Percentiles rank a stretch among this genome's conserved stretches.
These are phyloP conservation scores for Raffaelea albimanens DNA, from an alignment of 2,329 filamentous ascomycete species.

Conservation along the genomic window DNA sequence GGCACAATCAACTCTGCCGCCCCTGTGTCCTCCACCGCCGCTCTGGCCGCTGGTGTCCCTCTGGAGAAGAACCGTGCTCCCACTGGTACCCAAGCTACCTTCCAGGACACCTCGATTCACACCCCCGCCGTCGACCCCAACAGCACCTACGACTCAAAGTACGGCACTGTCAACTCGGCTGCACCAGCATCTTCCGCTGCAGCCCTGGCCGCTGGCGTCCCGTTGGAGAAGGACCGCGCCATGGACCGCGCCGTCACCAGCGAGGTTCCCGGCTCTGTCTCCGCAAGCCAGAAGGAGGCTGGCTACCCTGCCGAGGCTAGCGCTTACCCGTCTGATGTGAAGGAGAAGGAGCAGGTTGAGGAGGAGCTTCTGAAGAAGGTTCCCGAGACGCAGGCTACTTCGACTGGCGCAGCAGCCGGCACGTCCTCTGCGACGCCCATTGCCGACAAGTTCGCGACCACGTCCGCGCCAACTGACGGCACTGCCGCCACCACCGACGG, in stretches of 20 bases:
- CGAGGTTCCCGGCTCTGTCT: slow-evolving; percentile 48
- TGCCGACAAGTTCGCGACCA: no score
- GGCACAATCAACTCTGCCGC: slow-evolving; percentile 43
- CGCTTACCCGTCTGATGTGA: slow-evolving; percentile 53
- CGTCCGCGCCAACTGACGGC: slow-evolving; percentile 40
- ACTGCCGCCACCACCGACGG: slow-evolving; percentile 23
- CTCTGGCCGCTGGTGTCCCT: slow-evolving; percentile 58
- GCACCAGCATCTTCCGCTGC: slow-evolving; percentile 55
- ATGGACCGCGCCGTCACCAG: not conserved
- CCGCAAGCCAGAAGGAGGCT: slow-evolving; percentile 62
- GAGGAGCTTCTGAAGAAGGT: slow-evolving; percentile 61
- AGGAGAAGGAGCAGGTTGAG: slow-evolving; percentile 63
- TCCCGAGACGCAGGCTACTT: slow-evolving; percentile 46
- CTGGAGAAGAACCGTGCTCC: slow-evolving; percentile 32
- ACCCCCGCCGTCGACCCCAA: slow-evolving; percentile 60
- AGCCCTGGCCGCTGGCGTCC: slow-evolving; percentile 57
- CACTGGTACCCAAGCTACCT: no score
- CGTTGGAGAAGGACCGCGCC: slow-evolving; percentile 32
- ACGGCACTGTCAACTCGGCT: slow-evolving; percentile 41
- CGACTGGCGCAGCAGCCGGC: slow-evolving; percentile 37
- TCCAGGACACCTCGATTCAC: slow-evolving; percentile 36
- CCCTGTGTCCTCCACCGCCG: slow-evolving; percentile 55
- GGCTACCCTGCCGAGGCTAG: slow-evolving; percentile 58
- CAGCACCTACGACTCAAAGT: slow-evolving; percentile 70
- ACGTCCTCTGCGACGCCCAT: not conserved